A percentile compares a stretch with the other conserved stretches of the same genome.
phyloP scores from a whole-genome alignment of 2,329 filamentous ascomycete genomes.

The Colletotrichum karsti region DNA sequence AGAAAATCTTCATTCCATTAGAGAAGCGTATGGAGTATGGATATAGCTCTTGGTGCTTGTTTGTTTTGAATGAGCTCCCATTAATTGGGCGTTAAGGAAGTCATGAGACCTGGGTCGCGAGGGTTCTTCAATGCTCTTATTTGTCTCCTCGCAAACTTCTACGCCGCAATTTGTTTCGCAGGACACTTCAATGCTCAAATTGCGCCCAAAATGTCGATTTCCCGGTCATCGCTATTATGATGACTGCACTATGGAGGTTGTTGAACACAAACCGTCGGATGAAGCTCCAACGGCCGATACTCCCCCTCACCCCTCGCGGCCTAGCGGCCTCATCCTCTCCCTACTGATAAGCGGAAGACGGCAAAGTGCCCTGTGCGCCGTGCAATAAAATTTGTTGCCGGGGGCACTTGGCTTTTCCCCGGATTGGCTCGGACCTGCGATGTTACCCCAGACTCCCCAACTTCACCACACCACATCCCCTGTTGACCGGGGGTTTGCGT shows the following conservation, averaged over 20 bases:
- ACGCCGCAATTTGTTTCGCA: too few species aligned
- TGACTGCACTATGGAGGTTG: too few species aligned
- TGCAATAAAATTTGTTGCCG: background rate
- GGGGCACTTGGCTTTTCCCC: background rate
- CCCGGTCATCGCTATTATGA: too few species aligned
- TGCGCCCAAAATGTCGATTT: too few species aligned
- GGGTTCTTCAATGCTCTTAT: background rate
- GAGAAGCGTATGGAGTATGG: too few species aligned
- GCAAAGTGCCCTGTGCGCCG: constrained; percentile 4
- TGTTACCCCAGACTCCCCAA: background rate
- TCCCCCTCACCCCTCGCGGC: too few species aligned
- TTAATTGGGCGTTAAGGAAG: too few species aligned
- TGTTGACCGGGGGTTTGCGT: background rate
- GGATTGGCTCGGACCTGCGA: background rate
- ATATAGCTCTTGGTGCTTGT: too few species aligned
- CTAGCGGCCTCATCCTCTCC: background rate
- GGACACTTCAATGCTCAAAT: too few species aligned
- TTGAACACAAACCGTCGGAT: background rate
- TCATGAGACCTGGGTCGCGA: too few species aligned
- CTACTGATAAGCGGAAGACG: constrained; percentile 1
- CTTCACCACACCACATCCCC: constrained; percentile 10
- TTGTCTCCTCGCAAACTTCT: too few species aligned
- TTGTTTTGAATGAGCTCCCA: background rate
- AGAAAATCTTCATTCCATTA: background rate
- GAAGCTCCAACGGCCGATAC: background rate